Evolutionary conservation across 2,329 filamentous ascomycete genomes (phyloP).

Genomic region (Claviceps lovelessii): DNA sequence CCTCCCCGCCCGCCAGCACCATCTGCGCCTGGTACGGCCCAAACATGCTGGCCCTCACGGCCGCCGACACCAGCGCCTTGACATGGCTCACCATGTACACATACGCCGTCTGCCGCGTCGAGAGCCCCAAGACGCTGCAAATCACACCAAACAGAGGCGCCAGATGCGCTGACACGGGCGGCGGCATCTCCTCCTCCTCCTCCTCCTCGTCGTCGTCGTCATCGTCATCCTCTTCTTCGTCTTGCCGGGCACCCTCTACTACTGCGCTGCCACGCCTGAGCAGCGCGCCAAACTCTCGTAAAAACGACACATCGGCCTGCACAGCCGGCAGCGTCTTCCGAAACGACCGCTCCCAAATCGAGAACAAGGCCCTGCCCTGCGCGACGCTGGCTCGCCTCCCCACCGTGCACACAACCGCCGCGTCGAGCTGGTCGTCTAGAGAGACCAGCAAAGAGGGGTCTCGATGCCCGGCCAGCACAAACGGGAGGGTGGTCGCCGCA

Average conservation of each 20-base stretch:
- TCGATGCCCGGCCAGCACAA: constrained; percentile 54
- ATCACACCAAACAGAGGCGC: constrained; percentile 58
- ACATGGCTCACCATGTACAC: constrained; percentile 64
- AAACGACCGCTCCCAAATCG: constrained; percentile 63
- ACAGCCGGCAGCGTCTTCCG: constrained; percentile 20
- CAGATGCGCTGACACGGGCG: constrained; percentile 45
- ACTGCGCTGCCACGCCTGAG: constrained; percentile 12
- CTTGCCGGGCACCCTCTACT: neutral
- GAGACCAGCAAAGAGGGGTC: constrained; percentile 33
- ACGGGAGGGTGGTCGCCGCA: constrained; percentile 59
- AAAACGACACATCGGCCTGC: constrained; percentile 12
- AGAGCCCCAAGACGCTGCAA: constrained; percentile 45
- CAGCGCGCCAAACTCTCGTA: constrained; percentile 23
- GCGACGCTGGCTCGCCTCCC: constrained; percentile 59
- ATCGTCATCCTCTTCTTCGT: too few species aligned
- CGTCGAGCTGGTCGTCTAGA: constrained; percentile 65
- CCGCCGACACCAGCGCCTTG: constrained; percentile 62
- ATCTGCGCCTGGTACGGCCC: constrained; percentile 70
- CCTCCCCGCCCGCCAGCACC: constrained; percentile 46
- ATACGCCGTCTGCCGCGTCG: constrained; percentile 50
- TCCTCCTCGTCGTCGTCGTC: constrained; percentile 7
- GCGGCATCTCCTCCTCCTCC: constrained; percentile 19
- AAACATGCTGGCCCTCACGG: constrained; percentile 61
- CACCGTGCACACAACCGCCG: constrained; percentile 64
- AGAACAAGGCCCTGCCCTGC: constrained; percentile 60